Evolutionary conservation across 192 early-diverging fungal genomes (phyloP).

Genomic region (Thoreauomyces humboldtii): DNA sequence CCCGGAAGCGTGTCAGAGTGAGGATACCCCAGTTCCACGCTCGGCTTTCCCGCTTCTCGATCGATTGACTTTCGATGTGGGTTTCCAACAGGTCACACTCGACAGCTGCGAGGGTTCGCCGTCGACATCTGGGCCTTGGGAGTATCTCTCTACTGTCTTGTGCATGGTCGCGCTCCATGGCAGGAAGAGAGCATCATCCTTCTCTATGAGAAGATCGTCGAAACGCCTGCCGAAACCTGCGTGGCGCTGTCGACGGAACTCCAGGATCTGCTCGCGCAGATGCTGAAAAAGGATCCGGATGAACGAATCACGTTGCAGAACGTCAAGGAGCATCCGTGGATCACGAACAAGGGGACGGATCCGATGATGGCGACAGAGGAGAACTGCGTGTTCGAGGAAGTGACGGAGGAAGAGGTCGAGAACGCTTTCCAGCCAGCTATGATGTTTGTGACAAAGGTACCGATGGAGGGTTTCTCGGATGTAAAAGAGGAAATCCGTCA

Average conservation of each 20-base stretch:
- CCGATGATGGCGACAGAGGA: conserved; percentile 44
- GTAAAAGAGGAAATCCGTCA: not conserved
- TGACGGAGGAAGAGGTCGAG: conserved; percentile 51
- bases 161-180: conserved; percentile 55
- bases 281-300: conserved; percentile 48
- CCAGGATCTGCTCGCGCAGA: conserved; percentile 34
- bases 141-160: conserved; percentile 56
- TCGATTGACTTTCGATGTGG: not conserved
- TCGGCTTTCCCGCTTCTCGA: not conserved
- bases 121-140: conserved; percentile 62
- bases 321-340: conserved; percentile 46
- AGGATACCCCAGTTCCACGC: conserved; percentile 8
- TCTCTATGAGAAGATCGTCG: conserved; percentile 44
- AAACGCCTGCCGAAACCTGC: conserved; percentile 26
- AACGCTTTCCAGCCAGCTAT: conserved; percentile 45
- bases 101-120: conserved; percentile 40
- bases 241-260: conserved; percentile 28
- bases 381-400: conserved; percentile 47
- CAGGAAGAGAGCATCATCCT: conserved; percentile 39
- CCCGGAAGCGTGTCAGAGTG: conserved; percentile 51
- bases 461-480: not conserved
- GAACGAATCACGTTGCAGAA: conserved; percentile 33
- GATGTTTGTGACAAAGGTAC: conserved; percentile 40
- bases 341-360: conserved; percentile 32
- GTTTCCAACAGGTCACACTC: conserved; percentile 2